These are phyloP conservation scores for Aspergillus alliaceus DNA, from an alignment of 2,329 filamentous ascomycete species.

Conservation along the genomic window DNA sequence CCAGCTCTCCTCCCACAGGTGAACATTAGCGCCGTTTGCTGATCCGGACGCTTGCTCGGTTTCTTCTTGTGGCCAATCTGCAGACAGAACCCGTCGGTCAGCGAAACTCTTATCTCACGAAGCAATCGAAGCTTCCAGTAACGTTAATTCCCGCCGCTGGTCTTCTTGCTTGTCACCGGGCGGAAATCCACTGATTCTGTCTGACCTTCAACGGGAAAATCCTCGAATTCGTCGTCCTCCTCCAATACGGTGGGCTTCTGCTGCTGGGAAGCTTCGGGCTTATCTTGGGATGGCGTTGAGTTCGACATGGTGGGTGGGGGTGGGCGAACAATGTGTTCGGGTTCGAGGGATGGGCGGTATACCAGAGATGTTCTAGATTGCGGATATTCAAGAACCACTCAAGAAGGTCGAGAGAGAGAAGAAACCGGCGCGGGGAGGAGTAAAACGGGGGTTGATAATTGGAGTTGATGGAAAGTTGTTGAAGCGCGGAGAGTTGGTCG, in stretches of 20 bases:
- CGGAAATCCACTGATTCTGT: background rate
- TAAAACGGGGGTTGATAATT: background rate
- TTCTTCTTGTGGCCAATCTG: slow-evolving; percentile 92
- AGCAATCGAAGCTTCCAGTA: background rate
- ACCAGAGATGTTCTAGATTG: background rate
- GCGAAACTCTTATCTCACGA: background rate
- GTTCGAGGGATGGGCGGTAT: background rate
- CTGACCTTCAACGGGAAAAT: slow-evolving; percentile 93
- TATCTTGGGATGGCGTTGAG: slow-evolving; percentile 33
- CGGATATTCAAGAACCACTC: background rate
- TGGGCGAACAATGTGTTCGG: background rate
- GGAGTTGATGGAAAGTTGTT: background rate
- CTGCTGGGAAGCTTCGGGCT: slow-evolving; percentile 43
- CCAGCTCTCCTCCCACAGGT: slow-evolving; percentile 99
- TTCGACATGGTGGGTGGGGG: slow-evolving; percentile 47
- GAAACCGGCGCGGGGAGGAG: background rate
- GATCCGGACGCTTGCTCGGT: slow-evolving; percentile 65
- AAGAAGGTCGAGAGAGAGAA: background rate
- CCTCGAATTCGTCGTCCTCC: slow-evolving; percentile 98
- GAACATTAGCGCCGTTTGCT: slow-evolving; percentile 62
- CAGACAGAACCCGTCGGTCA: slow-evolving; percentile 8
- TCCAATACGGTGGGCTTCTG: slow-evolving; percentile 74
- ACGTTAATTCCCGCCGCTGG: background rate
- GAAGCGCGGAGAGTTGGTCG: background rate
- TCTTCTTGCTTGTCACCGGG: background rate